Percentiles rank a stretch among this genome's conserved stretches.
Evolutionary conservation across 208 protist species (phyloP).

Genomic region (Leishmania mexicana): DNA sequence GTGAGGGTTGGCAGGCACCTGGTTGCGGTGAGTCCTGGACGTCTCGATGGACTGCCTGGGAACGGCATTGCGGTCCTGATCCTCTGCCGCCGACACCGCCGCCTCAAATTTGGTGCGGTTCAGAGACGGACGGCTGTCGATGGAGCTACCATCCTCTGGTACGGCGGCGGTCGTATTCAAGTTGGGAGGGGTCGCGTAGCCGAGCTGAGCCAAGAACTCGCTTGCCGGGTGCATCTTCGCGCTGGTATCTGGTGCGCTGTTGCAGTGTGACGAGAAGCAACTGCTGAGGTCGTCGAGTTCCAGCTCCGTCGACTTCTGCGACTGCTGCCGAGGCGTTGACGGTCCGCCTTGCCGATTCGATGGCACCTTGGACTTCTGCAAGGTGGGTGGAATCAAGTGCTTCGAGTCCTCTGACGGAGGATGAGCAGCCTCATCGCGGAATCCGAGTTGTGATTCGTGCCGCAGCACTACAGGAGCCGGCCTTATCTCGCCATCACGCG

Average conservation of each 20-base stretch:
- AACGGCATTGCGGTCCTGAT: background rate
- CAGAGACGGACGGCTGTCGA: constrained; percentile 7
- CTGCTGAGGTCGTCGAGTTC: background rate
- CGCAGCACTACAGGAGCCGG: constrained; percentile 15
- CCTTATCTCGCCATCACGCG: constrained; percentile 14
- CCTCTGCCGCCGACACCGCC: background rate
- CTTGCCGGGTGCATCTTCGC: background rate
- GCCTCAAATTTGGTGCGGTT: constrained; percentile 4
- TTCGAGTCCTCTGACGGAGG: background rate
- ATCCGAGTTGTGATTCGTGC: constrained; percentile 30
- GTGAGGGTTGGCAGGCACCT: background rate
- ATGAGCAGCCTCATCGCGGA: background rate
- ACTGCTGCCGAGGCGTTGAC: background rate
- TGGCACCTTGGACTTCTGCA: background rate
- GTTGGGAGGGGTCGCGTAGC: background rate
- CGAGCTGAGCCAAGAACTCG: background rate
- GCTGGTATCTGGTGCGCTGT: background rate
- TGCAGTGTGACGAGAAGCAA: background rate
- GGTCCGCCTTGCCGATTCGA: background rate
- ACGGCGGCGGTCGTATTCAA: background rate
- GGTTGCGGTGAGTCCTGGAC: constrained; percentile 8
- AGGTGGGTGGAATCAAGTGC: background rate
- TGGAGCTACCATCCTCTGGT: background rate
- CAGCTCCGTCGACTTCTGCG: background rate
- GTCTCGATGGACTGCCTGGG: constrained; percentile 2